phyloP scores from a whole-genome alignment of 371 early-diverging fungal species.

The Actinomucor elegans region DNA sequence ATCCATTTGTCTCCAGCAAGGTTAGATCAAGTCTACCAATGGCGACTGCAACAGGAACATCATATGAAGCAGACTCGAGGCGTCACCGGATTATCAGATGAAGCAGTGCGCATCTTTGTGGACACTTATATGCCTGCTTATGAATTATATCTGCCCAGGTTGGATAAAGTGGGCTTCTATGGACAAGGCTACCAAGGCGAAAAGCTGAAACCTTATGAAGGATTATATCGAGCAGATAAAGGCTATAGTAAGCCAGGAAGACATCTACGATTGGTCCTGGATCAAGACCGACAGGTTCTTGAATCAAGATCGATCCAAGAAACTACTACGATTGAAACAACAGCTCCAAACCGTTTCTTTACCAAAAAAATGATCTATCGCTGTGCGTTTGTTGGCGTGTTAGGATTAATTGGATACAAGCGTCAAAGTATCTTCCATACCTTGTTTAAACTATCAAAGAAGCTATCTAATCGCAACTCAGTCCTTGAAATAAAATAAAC shows the following conservation, averaged over 20 bases:
- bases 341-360: not conserved
- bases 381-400: slow-evolving; percentile 3
- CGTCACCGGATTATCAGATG: slow-evolving; percentile 61
- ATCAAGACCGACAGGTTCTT: slow-evolving; percentile 29
- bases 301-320: not conserved
- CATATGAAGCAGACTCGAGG: slow-evolving; percentile 49
- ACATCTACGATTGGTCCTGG: slow-evolving; percentile 35
- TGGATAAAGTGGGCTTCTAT: slow-evolving; percentile 58
- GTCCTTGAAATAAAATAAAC: slow-evolving; percentile 2
- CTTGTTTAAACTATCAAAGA: slow-evolving; percentile 3
- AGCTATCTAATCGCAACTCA: too few species aligned
- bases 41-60: slow-evolving; percentile 88
- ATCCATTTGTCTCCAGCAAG: slow-evolving; percentile 68
- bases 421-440: not conserved
- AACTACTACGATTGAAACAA: not conserved
- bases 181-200: slow-evolving; percentile 23
- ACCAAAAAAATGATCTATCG: not conserved
- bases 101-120: slow-evolving; percentile 81
- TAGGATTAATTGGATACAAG: not conserved
- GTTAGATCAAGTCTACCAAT: slow-evolving; percentile 69
- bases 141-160: slow-evolving; percentile 66
- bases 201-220: slow-evolving; percentile 34
- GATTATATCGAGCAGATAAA: slow-evolving; percentile 25
- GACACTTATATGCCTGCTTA: slow-evolving; percentile 91
- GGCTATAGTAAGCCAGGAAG: slow-evolving; percentile 30